Evolutionary conservation across 495 filamentous ascomycete genomes (phyloP).

Genomic region (Cercophora newfieldiana): DNA sequence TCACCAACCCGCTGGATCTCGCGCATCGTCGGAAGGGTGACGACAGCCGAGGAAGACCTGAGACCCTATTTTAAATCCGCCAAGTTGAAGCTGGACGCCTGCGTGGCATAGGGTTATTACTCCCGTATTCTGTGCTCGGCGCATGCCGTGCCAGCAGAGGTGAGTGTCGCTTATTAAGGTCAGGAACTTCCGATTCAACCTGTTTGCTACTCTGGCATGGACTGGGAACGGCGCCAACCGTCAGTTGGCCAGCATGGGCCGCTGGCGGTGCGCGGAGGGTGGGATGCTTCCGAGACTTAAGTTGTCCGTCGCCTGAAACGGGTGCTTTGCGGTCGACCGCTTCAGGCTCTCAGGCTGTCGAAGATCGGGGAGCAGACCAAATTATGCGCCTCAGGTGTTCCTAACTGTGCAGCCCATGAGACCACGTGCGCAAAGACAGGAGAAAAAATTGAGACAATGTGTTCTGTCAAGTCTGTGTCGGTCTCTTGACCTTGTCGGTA

Average conservation of each 20-base stretch:
- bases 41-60: not conserved
- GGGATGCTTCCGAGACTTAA: not conserved
- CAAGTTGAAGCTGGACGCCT: not conserved
- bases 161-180: not conserved
- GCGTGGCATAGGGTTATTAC: not conserved
- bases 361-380: not conserved
- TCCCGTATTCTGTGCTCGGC: not conserved
- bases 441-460: too few relatives aligned
- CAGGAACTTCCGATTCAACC: not conserved
- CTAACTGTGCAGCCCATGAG: too few relatives aligned
- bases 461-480: too few relatives aligned
- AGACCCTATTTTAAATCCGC: not conserved
- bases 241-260: not conserved
- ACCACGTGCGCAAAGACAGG: too few relatives aligned
- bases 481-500: too few relatives aligned
- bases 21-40: not conserved
- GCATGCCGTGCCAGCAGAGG: not conserved
- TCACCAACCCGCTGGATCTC: not conserved
- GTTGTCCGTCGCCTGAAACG: not conserved
- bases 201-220: too few relatives aligned
- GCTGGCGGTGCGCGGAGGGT: not conserved
- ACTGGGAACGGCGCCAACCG: not conserved
- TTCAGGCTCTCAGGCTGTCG: not conserved
- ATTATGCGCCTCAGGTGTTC: too few relatives aligned
- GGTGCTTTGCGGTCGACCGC: not conserved